A percentile compares a stretch with the other conserved stretches of the same genome.
Conservation (phyloP, 169 alveolate species). For the Cryptosporidium parvum region DNA sequence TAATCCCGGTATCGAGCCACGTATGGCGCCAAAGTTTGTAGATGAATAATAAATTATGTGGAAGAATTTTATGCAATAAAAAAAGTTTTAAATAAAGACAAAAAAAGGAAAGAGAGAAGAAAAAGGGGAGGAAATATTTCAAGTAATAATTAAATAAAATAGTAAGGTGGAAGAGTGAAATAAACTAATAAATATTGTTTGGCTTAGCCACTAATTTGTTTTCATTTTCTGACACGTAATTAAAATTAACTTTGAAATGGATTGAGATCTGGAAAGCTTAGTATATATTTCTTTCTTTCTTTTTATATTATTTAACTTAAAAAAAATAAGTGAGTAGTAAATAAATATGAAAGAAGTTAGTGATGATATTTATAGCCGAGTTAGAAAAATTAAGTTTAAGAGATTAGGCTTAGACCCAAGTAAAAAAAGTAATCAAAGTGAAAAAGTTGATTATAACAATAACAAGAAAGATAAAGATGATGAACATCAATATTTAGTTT, state of each 20-base stretch:
- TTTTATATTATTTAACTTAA: no score
- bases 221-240: neutral
- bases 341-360: neutral
- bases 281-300: no score
- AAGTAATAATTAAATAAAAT: neutral
- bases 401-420: neutral
- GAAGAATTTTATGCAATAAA: neutral
- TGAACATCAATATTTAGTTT: neutral
- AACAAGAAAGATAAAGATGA: neutral
- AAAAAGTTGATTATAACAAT: neutral
- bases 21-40: conserved; percentile 37
- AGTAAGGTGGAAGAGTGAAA: no score
- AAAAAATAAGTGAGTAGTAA: neutral
- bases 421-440: neutral
- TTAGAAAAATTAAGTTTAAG: conserved; percentile 32
- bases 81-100: neutral
- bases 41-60: neutral
- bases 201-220: no score
- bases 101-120: neutral
- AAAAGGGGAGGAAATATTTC: neutral
- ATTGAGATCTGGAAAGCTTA: neutral
- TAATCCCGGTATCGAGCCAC: conserved; percentile 49
- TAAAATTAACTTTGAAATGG: neutral
- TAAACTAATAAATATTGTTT: no score
- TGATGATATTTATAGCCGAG: conserved; percentile 33